Conservation (phyloP, 2,329 filamentous ascomycete species). For the Pseudogymnoascus verrucosus region DNA sequence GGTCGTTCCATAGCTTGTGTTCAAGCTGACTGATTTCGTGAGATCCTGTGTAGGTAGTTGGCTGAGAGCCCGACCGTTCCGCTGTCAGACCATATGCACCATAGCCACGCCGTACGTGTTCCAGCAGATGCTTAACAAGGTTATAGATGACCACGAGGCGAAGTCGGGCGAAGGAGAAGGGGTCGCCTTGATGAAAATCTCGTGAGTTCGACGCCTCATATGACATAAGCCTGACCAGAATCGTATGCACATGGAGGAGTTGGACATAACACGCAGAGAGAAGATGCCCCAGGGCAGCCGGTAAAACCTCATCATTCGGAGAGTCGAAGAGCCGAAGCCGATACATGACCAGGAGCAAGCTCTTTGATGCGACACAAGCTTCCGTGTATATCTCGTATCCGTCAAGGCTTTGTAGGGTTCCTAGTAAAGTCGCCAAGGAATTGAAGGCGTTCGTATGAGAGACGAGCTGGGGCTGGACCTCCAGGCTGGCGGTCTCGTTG, state of each 20-base stretch:
- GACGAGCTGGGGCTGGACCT: conserved; percentile 9
- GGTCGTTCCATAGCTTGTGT: conserved; percentile 11
- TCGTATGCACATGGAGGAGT: conserved; percentile 10
- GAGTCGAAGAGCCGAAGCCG: conserved; percentile 9
- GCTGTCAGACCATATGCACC: conserved; percentile 10
- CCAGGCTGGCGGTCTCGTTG: conserved; percentile 9
- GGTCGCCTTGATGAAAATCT: conserved; percentile 10
- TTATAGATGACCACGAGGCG: conserved; percentile 10
- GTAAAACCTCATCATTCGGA: conserved; percentile 10
- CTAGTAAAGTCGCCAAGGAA: conserved; percentile 11
- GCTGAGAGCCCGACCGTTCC: background rate
- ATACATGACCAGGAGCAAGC: conserved; percentile 11
- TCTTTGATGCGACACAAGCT: conserved; percentile 10
- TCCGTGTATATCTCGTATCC: conserved; percentile 11
- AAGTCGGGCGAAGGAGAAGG: conserved; percentile 9
- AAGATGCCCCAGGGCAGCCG: conserved; percentile 9
- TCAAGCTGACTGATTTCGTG: conserved; percentile 12
- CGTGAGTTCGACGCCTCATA: conserved; percentile 10
- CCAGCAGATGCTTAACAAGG: conserved; percentile 10
- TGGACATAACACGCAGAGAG: conserved; percentile 11
- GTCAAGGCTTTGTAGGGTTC: conserved; percentile 2
- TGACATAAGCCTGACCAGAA: conserved; percentile 10
- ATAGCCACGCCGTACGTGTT: conserved; percentile 9
- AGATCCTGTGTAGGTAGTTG: background rate
- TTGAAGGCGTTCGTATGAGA: conserved; percentile 12